Evolutionary conservation across 306 rosid genomes (phyloP), one percentile per base, ranked within the genome.

Genomic region (Lathyrus oleraceus): DNA sequence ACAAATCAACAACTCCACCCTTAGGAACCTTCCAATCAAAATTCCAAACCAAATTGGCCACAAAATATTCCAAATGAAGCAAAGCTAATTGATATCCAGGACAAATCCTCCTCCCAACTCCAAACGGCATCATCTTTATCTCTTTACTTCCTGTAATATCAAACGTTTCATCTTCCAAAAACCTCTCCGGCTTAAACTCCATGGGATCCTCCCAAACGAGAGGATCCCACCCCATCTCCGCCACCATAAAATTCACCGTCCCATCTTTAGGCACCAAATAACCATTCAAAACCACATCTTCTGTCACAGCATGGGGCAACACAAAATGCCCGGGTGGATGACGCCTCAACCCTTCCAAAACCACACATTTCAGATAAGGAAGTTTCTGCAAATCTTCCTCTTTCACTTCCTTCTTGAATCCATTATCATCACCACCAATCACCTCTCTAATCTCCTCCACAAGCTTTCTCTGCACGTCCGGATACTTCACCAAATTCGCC

Each of bases 61-160:
- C 69, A 57, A 81, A 84, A 12, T 84, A 84, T 36, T 81, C 87
- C 72, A 81, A 70, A 70, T 70, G 79, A 4, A 81, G 65, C 56
- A 81, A 8, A 0, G 83, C 87, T 11, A 81, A 63, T 9, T 42
- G 70, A 56, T 57, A 61, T 0, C 62, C 87, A 0, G 87, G 85
- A 35, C 85, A 84, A 4, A 84, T 84, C 58, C 87, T 80, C 63
- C 79, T 80, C 45, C 85, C 87, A 0, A 67, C 82, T 0, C 87
- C 85, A 71, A 84, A 84, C 0, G 87, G 87, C 85, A 81, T 74
- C 87, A 84, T 84, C 81, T 53, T 74, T 3, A 70, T 77, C 56
- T 81, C 85, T 16, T 69, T 83, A 12, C 17, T 76, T 0, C 87
- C 81, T 0, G 77, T 71, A 1, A 81, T 66, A 5, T 83, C 84